phyloP scores from a whole-genome alignment of 192 early-diverging fungal species.

The Coemansia sp. region DNA sequence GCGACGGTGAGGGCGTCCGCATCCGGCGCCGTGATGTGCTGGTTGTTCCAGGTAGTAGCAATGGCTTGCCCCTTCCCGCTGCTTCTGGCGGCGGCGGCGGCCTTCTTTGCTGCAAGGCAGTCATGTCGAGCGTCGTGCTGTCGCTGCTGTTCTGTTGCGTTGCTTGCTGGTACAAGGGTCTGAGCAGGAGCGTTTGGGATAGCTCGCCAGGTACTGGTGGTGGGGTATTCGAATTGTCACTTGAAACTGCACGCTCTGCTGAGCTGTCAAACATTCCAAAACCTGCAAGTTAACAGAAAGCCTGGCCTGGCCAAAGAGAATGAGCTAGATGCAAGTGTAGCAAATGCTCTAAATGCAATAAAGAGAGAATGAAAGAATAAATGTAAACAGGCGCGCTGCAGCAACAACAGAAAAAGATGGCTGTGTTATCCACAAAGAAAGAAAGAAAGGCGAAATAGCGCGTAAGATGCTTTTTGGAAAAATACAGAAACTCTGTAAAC shows the following conservation, averaged over 20 bases:
- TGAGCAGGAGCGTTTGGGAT: slow-evolving; percentile 4
- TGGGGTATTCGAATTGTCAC: slow-evolving; percentile 3
- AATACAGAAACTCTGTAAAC: no score
- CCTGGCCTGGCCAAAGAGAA: neutral
- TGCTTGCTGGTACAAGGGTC: neutral
- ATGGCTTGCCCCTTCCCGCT: neutral
- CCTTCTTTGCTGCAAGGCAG: neutral
- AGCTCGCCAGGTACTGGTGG: neutral
- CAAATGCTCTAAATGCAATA: neutral
- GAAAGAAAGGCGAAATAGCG: neutral
- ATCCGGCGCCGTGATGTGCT: slow-evolving; percentile 63
- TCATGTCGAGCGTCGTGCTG: slow-evolving; percentile 14
- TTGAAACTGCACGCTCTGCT: slow-evolving; percentile 16
- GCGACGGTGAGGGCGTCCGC: slow-evolving; percentile 67
- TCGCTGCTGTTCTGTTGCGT: slow-evolving; percentile 9
- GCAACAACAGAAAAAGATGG: neutral
- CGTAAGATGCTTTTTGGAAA: no score
- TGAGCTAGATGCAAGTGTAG: no score
- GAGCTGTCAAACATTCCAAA: slow-evolving; percentile 28
- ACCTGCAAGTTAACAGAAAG: neutral
- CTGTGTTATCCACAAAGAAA: no score
- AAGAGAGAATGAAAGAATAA: no score
- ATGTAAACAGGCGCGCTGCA: neutral
- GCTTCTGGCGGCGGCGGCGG: neutral
- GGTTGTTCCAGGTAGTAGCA: slow-evolving; percentile 21